Evolutionary conservation across 805 yeast species (phyloP), one percentile per base, ranked within the genome.

Genomic region (Deakozyma indianensis): DNA sequence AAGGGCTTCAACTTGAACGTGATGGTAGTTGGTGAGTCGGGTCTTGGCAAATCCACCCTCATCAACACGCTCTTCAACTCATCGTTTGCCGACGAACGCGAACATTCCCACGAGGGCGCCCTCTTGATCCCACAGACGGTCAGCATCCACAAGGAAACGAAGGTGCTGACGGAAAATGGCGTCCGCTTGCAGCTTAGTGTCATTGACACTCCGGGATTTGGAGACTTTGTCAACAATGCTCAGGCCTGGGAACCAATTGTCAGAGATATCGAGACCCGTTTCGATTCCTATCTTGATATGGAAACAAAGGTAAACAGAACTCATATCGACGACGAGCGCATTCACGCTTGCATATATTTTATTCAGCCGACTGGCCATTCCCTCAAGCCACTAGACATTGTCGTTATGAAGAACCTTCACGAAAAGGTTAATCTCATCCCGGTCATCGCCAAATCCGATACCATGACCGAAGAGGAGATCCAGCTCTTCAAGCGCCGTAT

Each of bases 291-390:
- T 62, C 77, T 92, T 65, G 97, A 92, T 65, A 77, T 78, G 43
- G 98, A 92, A 69, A 85, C 85, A 57, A 78, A 80, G 60, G 73
- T 85, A 48, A 78, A 78, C 64, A 78, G 96, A 63, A 67, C 82
- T 11, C 63, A 74, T 18, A 71, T 80, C 51, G 71, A 67, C 47
- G 98, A 92, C 65, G 75, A 80, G 58, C 79, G 98, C 59, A 76
- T 92, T 48, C 98, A 92, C 63, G 97, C 96, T 27, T 78, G 87
- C 61, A 67, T 92, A 51, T 92, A 88, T 66, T 90, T 92, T 57
- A 83, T 92, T 57, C 96, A 90, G 66, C 98, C 98, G 54, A 88
- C 96, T 22, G 97, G 96, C 50, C 98, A 92, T 66, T 77, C 84
- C 40, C 73, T 92, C 62, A 83, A 80, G 61, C 80, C 96, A 18